Evolutionary conservation across 1,284 basidiomycete species (phyloP), one percentile per base, ranked within the genome.

Genomic region (Ustilago bromivora): DNA sequence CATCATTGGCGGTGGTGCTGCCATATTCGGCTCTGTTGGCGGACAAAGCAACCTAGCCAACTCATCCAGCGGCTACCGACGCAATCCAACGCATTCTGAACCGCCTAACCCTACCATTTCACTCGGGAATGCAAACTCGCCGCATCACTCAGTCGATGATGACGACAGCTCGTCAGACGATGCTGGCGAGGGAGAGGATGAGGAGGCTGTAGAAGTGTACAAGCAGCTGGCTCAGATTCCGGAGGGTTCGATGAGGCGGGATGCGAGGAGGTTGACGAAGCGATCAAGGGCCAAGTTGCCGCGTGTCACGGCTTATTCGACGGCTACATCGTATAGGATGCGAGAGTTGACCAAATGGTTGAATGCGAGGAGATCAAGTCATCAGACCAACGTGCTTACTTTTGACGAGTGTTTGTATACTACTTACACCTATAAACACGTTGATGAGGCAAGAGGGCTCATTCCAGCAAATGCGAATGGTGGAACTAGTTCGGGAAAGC

Each of bases 221-320:
- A 76, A 80, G 57, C 79, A 78, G 51, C 75, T 85, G 0, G 79
- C 74, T 13, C 81, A 83, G 57, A 98, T 98, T 68, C 96, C 96
- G 3, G 94, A 95, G 55, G 96, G 96, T 3, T 95, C 94, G 43
- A 96, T 96, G 38, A 90, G 95, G 55, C 89, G 94, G 70, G 95
- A 98, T 89, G 96, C 96, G 0, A 88, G 94, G 69, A 91, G 90
- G 67, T 87, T 98, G 73, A 98, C 95, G 0, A 96, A 96, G 87
- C 94, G 93, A 87, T 96, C 96, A 83, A 95, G 95, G 40, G 95
- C 95, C 79, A 94, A 92, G 49, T 87, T 98, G 36, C 95, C 96
- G n/a, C 89, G 96, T 78, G 95, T 96, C 19, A 97, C 95, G 4
- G 95, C 95, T 2, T 98, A 97, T 87, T 94, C 94, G 63, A 98